A percentile compares a stretch with the other conserved stretches of the same genome.
Evolutionary conservation across 2,329 filamentous ascomycete genomes (phyloP).

Genomic region (Aspergillus sp.): DNA sequence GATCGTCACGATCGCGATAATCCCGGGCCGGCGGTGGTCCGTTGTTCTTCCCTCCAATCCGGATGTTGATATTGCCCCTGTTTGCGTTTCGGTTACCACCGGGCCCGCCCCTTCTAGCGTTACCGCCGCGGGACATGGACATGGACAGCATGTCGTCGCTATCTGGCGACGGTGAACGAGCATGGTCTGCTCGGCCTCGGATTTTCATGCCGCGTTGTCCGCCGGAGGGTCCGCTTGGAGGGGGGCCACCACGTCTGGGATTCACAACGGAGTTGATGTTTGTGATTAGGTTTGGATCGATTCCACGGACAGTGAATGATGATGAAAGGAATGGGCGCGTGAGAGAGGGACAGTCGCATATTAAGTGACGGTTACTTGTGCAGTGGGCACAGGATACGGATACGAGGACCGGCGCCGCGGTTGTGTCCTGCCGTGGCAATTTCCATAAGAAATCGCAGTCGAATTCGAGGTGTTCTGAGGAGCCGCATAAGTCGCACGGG

Average conservation of each 20-base stretch:
- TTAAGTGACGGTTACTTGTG: slow-evolving; percentile 42
- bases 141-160: slow-evolving; percentile 37
- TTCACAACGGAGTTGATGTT: slow-evolving; percentile 36
- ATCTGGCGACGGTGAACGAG: slow-evolving; percentile 29
- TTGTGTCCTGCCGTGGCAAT: slow-evolving; percentile 27
- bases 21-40: slow-evolving; percentile 19
- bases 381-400: slow-evolving; percentile 48
- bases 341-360: slow-evolving; percentile 45
- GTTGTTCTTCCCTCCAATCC: slow-evolving; percentile 30
- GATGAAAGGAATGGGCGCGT: slow-evolving; percentile 28
- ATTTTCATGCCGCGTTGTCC: slow-evolving; percentile 33
- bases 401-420: slow-evolving; percentile 33
- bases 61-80: slow-evolving; percentile 39
- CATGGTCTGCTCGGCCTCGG: slow-evolving; percentile 34
- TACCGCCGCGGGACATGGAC: slow-evolving; percentile 20
- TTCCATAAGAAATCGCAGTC: slow-evolving; percentile 62
- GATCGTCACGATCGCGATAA: slow-evolving; percentile 31
- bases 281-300: slow-evolving; percentile 37
- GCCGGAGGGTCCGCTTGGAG: slow-evolving; percentile 13
- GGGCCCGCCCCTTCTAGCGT: slow-evolving; percentile 26
- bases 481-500: slow-evolving; percentile 62
- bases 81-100: slow-evolving; percentile 24
- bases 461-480: slow-evolving; percentile 57
- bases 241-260: slow-evolving; percentile 10
- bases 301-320: slow-evolving; percentile 40